Evolutionary conservation across 2,329 filamentous ascomycete genomes (phyloP).

Genomic region (Penicillium janthinellum): DNA sequence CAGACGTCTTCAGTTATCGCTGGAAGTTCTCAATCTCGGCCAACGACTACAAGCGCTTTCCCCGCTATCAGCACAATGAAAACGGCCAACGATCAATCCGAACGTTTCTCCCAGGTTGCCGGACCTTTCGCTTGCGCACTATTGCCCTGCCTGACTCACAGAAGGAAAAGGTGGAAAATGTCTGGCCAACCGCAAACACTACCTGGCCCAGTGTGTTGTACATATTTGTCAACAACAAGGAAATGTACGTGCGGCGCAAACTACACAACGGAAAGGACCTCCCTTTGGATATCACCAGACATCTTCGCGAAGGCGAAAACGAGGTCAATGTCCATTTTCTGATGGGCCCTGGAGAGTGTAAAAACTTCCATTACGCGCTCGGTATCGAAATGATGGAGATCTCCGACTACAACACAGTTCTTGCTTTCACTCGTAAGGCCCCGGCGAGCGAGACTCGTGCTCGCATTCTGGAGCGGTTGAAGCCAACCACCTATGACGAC

Average conservation of each 20-base stretch:
- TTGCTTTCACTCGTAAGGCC: slow-evolving; percentile 43
- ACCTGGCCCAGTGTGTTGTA: slow-evolving; percentile 72
- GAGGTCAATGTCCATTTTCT: slow-evolving; percentile 56
- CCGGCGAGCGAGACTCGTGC: slow-evolving; percentile 54
- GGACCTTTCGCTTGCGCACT: slow-evolving; percentile 70
- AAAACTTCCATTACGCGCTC: slow-evolving; percentile 55
- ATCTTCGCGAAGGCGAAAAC: slow-evolving; percentile 64
- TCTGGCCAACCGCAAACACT: slow-evolving; percentile 67
- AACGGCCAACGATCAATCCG: slow-evolving; percentile 32
- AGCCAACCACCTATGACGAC: slow-evolving; percentile 53
- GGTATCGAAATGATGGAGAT: slow-evolving; percentile 72
- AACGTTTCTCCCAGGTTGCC: slow-evolving; percentile 53
- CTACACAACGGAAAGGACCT: slow-evolving; percentile 74
- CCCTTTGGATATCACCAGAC: slow-evolving; percentile 70
- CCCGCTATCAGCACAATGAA: slow-evolving; percentile 15
- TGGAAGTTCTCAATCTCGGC: slow-evolving; percentile 42
- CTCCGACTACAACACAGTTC: slow-evolving; percentile 44
- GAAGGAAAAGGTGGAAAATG: slow-evolving; percentile 44
- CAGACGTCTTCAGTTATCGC: slow-evolving; percentile 27
- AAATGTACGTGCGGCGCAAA: slow-evolving; percentile 65
- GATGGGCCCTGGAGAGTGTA: slow-evolving; percentile 40
- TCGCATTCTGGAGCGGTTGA: slow-evolving; percentile 58
- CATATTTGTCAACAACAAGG: slow-evolving; percentile 65
- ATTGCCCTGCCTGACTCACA: slow-evolving; percentile 48
- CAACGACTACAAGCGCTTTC: slow-evolving; percentile 37